Evolutionary conservation across 2,329 filamentous ascomycete species (phyloP).

Genomic region (Cladophialophora bantiana): DNA sequence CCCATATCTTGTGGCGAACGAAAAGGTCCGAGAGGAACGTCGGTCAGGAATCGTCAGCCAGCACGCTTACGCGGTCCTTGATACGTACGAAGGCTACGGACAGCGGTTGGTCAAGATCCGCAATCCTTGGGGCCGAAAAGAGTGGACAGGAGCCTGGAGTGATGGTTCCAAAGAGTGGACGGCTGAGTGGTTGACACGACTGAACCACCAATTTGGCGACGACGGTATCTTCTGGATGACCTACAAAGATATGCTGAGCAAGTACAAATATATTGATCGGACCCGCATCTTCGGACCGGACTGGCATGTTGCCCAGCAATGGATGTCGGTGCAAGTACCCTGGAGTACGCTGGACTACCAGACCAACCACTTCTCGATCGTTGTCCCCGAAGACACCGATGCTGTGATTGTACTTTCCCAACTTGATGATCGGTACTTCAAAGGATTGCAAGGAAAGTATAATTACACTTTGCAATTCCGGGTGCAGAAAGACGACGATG

Average conservation of each 20-base stretch:
- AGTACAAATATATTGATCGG: slow-evolving; percentile 67
- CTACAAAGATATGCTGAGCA: slow-evolving; percentile 64
- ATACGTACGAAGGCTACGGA: slow-evolving; percentile 66
- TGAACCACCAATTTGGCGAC: slow-evolving; percentile 77
- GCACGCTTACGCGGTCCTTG: slow-evolving; percentile 66
- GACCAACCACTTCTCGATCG: slow-evolving; percentile 65
- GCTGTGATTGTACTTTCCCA: slow-evolving; percentile 67
- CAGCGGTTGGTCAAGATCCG: slow-evolving; percentile 65
- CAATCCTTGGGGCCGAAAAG: slow-evolving; percentile 82
- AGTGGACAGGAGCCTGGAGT: slow-evolving; percentile 83
- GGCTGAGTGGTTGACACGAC: slow-evolving; percentile 74
- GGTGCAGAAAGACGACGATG: slow-evolving; percentile 60
- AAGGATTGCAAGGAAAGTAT: slow-evolving; percentile 64
- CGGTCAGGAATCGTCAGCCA: slow-evolving; percentile 56
- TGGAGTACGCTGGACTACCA: slow-evolving; percentile 67
- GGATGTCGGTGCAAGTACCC: slow-evolving; percentile 66
- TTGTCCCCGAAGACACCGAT: slow-evolving; percentile 59
- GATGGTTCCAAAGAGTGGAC: slow-evolving; percentile 89
- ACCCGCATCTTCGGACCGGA: slow-evolving; percentile 67
- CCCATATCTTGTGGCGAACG: slow-evolving; percentile 32
- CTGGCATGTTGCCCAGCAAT: slow-evolving; percentile 68
- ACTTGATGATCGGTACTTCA: slow-evolving; percentile 67
- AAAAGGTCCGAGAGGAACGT: slow-evolving; percentile 45
- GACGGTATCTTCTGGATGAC: slow-evolving; percentile 73
- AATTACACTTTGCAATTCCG: slow-evolving; percentile 66